Conservation (phyloP, 2,329 filamentous ascomycete genomes). For the Cercospora sojina region DNA sequence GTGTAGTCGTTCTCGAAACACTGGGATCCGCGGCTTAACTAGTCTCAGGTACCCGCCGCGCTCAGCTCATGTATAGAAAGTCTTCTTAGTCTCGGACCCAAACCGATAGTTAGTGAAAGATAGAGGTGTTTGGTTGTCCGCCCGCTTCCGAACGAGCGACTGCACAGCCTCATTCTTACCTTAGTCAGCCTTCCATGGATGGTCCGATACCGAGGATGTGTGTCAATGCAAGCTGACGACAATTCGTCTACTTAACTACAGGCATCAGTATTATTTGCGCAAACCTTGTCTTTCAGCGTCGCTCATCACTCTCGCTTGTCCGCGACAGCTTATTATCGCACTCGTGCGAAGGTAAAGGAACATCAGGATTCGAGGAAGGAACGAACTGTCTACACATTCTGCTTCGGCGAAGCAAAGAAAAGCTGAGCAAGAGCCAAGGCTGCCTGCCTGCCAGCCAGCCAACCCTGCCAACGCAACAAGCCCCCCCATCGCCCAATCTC, state of each 20-base stretch:
- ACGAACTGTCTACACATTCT: not conserved
- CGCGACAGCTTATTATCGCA: not conserved
- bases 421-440: constrained; percentile 2
- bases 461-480: constrained; percentile 1
- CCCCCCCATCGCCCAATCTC: not conserved
- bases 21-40: not conserved
- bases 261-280: not conserved
- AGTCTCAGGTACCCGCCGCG: not conserved
- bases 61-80: not conserved
- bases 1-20: not conserved
- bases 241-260: not conserved
- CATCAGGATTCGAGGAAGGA: not conserved
- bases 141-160: not conserved
- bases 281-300: not conserved
- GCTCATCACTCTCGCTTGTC: not conserved
- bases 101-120: not conserved
- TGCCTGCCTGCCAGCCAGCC: not conserved
- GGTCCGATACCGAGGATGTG: not conserved
- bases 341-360: not conserved
- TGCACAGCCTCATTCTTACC: not conserved
- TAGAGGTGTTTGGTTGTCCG: not conserved
- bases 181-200: not conserved
- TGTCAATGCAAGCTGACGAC: not conserved
- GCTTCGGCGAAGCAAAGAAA: not conserved
- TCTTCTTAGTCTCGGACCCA: not conserved